Evolutionary conservation across 805 yeast species (phyloP).

Genomic region (Ogataea pilisensis): DNA sequence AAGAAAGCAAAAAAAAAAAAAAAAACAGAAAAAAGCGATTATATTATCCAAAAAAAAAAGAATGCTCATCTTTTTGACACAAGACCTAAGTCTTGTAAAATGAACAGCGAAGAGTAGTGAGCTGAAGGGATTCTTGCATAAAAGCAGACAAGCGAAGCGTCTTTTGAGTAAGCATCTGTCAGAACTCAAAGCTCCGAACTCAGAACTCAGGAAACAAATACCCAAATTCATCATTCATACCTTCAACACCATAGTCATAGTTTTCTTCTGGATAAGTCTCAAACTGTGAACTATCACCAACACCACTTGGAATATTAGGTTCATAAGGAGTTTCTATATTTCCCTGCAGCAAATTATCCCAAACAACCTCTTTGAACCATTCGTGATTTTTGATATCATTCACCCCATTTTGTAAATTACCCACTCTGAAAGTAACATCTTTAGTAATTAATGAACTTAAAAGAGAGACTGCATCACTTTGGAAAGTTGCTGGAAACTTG

Average conservation of each 20-base stretch:
- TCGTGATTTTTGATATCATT: constrained; percentile 54
- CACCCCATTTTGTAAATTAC: constrained; percentile 55
- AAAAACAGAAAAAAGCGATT: too few species aligned
- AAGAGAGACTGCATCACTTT: constrained; percentile 51
- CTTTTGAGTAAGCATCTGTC: not conserved
- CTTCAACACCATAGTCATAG: constrained; percentile 73
- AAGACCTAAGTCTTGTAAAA: too few species aligned
- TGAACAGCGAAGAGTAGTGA: too few species aligned
- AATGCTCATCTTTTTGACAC: too few species aligned
- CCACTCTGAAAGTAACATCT: constrained; percentile 52
- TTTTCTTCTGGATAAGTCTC: constrained; percentile 79
- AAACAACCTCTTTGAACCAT: constrained; percentile 59
- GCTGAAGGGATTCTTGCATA: too few species aligned
- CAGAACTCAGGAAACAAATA: constrained; percentile 30
- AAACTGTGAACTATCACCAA: constrained; percentile 57
- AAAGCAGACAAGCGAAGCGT: not conserved
- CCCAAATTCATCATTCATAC: constrained; percentile 37
- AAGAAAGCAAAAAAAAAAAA: too few species aligned
- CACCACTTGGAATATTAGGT: constrained; percentile 62
- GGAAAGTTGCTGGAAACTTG: constrained; percentile 51
- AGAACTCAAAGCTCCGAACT: too few species aligned
- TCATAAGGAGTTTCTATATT: constrained; percentile 64
- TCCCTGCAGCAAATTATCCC: constrained; percentile 53
- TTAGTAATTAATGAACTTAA: constrained; percentile 49
- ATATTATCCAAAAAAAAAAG: too few species aligned